Conservation (phyloP, 768 basidiomycete genomes). For the Inosperma sp. region DNA sequence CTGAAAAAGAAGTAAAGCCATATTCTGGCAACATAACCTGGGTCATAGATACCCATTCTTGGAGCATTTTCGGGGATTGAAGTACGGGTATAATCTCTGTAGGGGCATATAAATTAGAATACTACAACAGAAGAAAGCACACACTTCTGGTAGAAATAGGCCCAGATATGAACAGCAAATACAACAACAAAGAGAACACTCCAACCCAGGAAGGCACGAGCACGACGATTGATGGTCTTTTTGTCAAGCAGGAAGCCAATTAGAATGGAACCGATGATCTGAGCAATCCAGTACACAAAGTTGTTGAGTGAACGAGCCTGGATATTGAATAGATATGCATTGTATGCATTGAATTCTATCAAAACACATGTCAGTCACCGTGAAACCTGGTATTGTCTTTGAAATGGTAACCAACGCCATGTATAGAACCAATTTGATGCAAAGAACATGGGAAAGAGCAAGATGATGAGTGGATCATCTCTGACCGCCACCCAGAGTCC, state of each 20-base stretch:
- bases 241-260: slow-evolving; percentile 70
- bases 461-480: slow-evolving; percentile 66
- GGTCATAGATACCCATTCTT: slow-evolving; percentile 56
- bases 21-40: slow-evolving; percentile 49
- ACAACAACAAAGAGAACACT: slow-evolving; percentile 54
- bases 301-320: slow-evolving; percentile 74
- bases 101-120: slow-evolving; percentile 14
- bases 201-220: slow-evolving; percentile 73
- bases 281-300: slow-evolving; percentile 74
- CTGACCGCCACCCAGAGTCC: slow-evolving; percentile 64
- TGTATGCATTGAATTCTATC: slow-evolving; percentile 80
- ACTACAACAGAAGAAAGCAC: slow-evolving; percentile 16
- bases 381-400: neutral
- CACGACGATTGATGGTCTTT: slow-evolving; percentile 49
- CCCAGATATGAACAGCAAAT: slow-evolving; percentile 71
- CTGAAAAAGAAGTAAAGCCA: slow-evolving; percentile 71
- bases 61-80: slow-evolving; percentile 34
- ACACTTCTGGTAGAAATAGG: slow-evolving; percentile 69
- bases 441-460: slow-evolving; percentile 84
- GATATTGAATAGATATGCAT: slow-evolving; percentile 76
- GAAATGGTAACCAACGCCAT: slow-evolving; percentile 58
- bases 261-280: slow-evolving; percentile 68
- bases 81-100: slow-evolving; percentile 54
- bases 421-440: slow-evolving; percentile 84
- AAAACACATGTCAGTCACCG: neutral